Percentiles rank a stretch among this genome's conserved stretches.
Conservation (phyloP, 345 rosid species). For the Syzygium oleosum region DNA sequence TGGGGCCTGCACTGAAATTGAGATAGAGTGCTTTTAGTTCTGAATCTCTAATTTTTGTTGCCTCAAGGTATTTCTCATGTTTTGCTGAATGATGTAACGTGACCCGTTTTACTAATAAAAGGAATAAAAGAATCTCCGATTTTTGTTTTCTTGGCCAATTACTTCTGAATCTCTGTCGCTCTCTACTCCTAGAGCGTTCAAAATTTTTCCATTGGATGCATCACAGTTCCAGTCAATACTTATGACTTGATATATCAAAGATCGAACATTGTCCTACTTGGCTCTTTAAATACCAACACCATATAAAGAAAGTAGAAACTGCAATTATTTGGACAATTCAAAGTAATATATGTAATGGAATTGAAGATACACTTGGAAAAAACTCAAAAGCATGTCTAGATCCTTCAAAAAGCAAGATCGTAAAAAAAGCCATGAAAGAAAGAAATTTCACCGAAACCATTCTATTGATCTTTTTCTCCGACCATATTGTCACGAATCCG, state of each 20-base stretch:
- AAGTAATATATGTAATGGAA: background rate
- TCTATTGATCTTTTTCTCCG: background rate
- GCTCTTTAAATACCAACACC: background rate
- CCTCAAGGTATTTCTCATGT: background rate
- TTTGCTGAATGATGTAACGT: background rate
- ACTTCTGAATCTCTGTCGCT: background rate
- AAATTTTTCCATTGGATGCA: background rate
- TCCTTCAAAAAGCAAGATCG: background rate
- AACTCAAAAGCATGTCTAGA: background rate
- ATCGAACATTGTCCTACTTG: background rate
- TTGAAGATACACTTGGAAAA: background rate
- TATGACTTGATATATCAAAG: background rate
- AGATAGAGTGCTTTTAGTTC: background rate
- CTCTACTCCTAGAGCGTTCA: background rate
- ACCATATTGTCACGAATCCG: conserved; percentile 37
- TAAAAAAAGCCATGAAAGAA: background rate
- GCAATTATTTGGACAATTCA: background rate
- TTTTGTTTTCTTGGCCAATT: background rate
- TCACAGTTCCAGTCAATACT: background rate
- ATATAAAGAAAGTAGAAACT: background rate
- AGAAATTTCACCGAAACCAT: background rate
- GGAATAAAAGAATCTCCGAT: background rate
- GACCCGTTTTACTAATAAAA: background rate
- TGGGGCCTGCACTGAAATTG: background rate
- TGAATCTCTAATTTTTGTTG: background rate